A percentile compares a stretch with the other conserved stretches of the same genome.
Evolutionary conservation across 352 stramenopile species (phyloP).

Genomic region (Phytophthora melonis): DNA sequence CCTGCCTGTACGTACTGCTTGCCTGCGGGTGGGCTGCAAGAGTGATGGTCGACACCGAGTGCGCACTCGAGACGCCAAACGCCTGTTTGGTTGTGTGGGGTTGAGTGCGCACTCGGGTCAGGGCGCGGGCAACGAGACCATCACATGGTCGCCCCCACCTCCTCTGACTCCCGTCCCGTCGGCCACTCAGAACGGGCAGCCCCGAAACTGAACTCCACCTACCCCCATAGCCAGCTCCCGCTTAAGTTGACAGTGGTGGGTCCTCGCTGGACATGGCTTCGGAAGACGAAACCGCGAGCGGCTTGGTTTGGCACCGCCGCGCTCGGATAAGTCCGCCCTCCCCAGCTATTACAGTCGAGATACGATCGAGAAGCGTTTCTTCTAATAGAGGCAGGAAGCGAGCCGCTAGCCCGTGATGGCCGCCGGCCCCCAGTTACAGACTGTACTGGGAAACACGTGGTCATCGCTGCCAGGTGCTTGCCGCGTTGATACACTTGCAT

Average conservation of each 20-base stretch:
- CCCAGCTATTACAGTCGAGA: neutral
- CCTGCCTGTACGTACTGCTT: conserved; percentile 6
- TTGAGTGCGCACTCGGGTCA: conserved; percentile 11
- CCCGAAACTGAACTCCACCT: conserved; percentile 23
- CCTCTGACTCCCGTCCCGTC: conserved; percentile 25
- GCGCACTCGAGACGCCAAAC: conserved; percentile 21
- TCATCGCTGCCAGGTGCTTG: neutral
- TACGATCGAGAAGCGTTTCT: neutral
- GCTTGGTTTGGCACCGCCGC: neutral
- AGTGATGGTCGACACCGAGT: conserved; percentile 26
- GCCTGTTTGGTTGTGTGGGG: conserved; percentile 29
- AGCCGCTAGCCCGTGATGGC: neutral
- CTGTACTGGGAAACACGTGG: too few species aligned
- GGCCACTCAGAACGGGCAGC: conserved; percentile 20
- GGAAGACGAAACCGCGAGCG: neutral
- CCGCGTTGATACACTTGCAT: neutral
- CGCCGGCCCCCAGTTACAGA: neutral
- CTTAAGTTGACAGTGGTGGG: conserved; percentile 21
- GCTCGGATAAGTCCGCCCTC: neutral
- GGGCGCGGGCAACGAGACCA: conserved; percentile 1
- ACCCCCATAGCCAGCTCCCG: conserved; percentile 27
- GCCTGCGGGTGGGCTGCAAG: conserved; percentile 5
- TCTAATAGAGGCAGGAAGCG: neutral
- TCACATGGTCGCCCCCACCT: conserved; percentile 10
- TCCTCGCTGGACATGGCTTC: neutral